Conservation (phyloP, 768 basidiomycete genomes). For the Daedalea quercina region DNA sequence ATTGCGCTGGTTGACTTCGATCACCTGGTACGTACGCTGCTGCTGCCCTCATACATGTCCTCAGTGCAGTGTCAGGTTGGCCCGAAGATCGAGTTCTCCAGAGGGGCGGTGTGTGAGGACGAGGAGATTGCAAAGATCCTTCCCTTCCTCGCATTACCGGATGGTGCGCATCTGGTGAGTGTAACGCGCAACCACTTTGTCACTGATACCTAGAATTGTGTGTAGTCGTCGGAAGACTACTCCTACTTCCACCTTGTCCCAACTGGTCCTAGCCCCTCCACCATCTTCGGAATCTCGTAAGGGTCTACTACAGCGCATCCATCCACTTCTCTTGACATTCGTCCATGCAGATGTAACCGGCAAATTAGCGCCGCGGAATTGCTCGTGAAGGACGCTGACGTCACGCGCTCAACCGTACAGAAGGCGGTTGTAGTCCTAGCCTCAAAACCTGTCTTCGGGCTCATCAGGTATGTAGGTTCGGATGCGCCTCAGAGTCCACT, state of each 20-base stretch:
- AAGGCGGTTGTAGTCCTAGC: slow-evolving; percentile 96
- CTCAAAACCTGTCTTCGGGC: slow-evolving; percentile 86
- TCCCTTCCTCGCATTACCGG: slow-evolving; percentile 94
- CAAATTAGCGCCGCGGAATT: slow-evolving; percentile 82
- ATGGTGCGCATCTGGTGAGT: slow-evolving; percentile 89
- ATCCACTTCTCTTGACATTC: background rate
- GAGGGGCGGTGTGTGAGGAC: slow-evolving; percentile 76
- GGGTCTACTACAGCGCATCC: slow-evolving; percentile 21
- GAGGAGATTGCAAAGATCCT: slow-evolving; percentile 80
- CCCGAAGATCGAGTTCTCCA: slow-evolving; percentile 81
- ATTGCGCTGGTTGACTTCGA: slow-evolving; percentile 95
- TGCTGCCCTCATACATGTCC: background rate
- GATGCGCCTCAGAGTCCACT: background rate
- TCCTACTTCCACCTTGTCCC: slow-evolving; percentile 90
- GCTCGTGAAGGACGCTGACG: slow-evolving; percentile 72
- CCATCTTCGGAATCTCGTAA: slow-evolving; percentile 94
- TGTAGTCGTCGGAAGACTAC: slow-evolving; percentile 85
- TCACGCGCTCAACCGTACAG: slow-evolving; percentile 94
- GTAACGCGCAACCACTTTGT: slow-evolving; percentile 7
- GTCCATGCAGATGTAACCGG: slow-evolving; percentile 71
- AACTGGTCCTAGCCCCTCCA: slow-evolving; percentile 58
- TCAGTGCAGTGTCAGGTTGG: slow-evolving; percentile 54
- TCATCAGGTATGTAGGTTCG: slow-evolving; percentile 56
- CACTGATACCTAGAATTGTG: slow-evolving; percentile 2
- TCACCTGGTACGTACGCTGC: slow-evolving; percentile 60